Conservation (phyloP, 73 alveolate genomes). For the Paramecium biaurelia region DNA sequence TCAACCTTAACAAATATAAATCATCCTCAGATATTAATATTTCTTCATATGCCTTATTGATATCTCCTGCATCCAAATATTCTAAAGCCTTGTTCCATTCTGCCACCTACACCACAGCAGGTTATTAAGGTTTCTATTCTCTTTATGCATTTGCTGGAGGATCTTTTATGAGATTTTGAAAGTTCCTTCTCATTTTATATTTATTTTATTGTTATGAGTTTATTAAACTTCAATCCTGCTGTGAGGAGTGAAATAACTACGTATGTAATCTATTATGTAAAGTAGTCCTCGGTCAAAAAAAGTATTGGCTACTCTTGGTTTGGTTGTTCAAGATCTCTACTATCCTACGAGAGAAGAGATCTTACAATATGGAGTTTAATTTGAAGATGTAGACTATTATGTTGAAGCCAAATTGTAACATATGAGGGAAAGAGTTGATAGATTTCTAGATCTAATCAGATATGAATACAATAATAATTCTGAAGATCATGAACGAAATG, state of each 20-base stretch:
- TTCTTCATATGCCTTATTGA: constrained; percentile 26
- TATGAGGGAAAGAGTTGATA: constrained; percentile 8
- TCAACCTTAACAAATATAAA: constrained; percentile 4
- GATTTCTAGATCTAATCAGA: background rate
- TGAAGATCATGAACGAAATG: background rate
- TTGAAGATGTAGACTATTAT: constrained; percentile 18
- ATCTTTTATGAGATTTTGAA: background rate
- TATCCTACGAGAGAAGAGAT: constrained; percentile 34
- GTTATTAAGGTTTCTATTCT: background rate
- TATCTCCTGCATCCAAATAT: background rate
- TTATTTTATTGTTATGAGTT: constrained; percentile 19
- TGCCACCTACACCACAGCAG: background rate
- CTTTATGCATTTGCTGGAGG: background rate
- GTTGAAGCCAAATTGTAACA: background rate
- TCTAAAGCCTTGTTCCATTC: constrained; percentile 13
- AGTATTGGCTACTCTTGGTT: background rate
- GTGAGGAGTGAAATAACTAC: background rate
- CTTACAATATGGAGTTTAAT: background rate
- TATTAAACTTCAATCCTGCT: constrained; percentile 39
- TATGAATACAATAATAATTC: background rate
- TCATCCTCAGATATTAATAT: constrained; percentile 3
- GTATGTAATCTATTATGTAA: background rate
- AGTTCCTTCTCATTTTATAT: constrained; percentile 26
- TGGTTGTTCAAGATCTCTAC: constrained; percentile 23
- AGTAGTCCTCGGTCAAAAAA: constrained; percentile 22